Percentiles rank a stretch among this genome's conserved stretches.
Conservation (phyloP, 495 filamentous ascomycete species). For the Aspergillus indologenus region DNA sequence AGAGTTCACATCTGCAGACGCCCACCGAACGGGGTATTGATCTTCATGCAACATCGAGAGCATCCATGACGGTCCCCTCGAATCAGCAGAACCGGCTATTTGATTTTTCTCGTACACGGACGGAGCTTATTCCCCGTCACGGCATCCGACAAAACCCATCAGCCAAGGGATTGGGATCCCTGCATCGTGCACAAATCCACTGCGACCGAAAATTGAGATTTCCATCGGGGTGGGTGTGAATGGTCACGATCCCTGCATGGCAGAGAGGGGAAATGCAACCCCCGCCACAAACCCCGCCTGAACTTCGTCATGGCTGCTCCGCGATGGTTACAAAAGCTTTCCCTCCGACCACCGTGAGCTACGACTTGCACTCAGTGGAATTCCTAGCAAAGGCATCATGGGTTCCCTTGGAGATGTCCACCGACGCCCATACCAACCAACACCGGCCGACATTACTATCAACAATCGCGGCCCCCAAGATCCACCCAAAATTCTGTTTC, state of each 20-base stretch:
- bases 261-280: background rate
- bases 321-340: background rate
- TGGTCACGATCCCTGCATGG: background rate
- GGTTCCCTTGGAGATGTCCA: background rate
- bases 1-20: background rate
- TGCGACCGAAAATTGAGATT: background rate
- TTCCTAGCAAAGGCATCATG: background rate
- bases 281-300: background rate
- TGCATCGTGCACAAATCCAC: too few relatives aligned
- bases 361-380: background rate
- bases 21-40: too few relatives aligned
- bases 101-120: background rate
- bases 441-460: slow-evolving; percentile 3
- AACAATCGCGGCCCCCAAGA: background rate
- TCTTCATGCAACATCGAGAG: too few relatives aligned
- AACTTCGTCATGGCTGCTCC: background rate
- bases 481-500: slow-evolving; percentile 34
- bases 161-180: background rate
- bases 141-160: background rate
- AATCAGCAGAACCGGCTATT: too few relatives aligned
- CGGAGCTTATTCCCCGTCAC: background rate
- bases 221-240: background rate
- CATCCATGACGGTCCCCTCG: too few relatives aligned
- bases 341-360: background rate
- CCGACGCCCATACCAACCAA: background rate